phyloP scores from a whole-genome alignment of 441 rosid species.

The Gossypium aridum region DNA sequence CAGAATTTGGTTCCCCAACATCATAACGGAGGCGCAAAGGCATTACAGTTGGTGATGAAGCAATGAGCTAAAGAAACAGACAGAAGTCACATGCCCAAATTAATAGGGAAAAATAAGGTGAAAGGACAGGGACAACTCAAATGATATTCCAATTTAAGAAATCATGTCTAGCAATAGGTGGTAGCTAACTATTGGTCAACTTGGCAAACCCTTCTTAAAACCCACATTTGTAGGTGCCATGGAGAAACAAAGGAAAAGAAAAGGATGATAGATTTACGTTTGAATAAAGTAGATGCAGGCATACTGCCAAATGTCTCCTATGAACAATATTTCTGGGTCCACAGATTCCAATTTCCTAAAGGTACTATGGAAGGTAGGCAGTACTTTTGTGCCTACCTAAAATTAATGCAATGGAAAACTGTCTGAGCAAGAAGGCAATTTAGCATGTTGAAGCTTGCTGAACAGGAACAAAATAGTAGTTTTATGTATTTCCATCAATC shows the following conservation, averaged over 20 bases:
- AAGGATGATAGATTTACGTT: neutral
- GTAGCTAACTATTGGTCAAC: neutral
- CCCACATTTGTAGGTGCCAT: neutral
- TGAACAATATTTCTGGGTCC: neutral
- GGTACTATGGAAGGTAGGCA: neutral
- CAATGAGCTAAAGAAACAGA: slow-evolving; percentile 59
- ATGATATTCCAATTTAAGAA: neutral
- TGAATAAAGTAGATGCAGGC: neutral
- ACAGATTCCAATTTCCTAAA: neutral
- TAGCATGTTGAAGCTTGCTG: neutral
- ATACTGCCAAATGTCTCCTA: neutral
- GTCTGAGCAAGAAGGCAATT: neutral
- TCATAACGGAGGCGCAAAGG: slow-evolving; percentile 56
- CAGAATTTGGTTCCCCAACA: slow-evolving; percentile 57
- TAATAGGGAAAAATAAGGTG: neutral
- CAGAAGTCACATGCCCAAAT: slow-evolving; percentile 13
- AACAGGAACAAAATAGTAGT: neutral
- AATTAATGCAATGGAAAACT: neutral
- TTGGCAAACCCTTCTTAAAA: neutral
- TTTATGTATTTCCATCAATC: neutral
- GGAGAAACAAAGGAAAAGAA: neutral
- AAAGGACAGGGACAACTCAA: neutral
- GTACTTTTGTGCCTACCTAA: neutral
- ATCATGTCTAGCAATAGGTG: neutral
- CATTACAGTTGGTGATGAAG: slow-evolving; percentile 57